Base-by-base conservation (phyloP, 1,284 basidiomycete species). In the Polyporus tsugae region DNA sequence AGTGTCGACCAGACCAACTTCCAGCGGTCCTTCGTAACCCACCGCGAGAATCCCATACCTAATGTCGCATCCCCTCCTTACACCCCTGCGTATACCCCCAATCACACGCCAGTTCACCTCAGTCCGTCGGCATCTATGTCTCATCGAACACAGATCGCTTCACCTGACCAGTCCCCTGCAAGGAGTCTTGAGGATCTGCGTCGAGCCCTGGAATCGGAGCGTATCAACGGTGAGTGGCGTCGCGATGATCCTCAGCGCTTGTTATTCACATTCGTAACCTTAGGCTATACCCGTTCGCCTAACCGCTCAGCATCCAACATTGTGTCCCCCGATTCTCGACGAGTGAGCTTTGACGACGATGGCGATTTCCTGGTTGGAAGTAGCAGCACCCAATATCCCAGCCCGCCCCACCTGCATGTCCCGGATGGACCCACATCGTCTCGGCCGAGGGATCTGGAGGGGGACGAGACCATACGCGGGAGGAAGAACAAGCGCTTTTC, bases 401-500 rank as follows among this genome's bases (percentile, higher is more conserved):
- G 63, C 25, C 70, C 65, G 6, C 72, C 69, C 22, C 72, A 63
- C 13, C 4, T 66, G 63, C 29, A 52, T 60, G 2, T 53, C 6
- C 64, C 59, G n/a, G 65, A 67, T 25, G 46, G 63, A 15, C 73
- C 64, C 35, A 71, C 70, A 15, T 67, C 72, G 2, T 72, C 73
- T 15, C 60, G 72, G 1, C 66, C 64, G 49, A 65, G 74, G 25
- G 73, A 74, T 22, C 33, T 49, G 4, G 71, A 68, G 4, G 67
- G 67, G 29, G 76, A 75, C 29, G 78, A 76, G 6, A 70, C 66
- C 17, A 44, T 68, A n/a, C 75, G 79, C 11, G 78, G 82, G 44
- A 75, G 82, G 60, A 81, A 81, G 25, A 71, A 73, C 66, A 79
- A 82, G 42, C 78, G 80, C 13, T 82, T 83, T 70, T 81, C 80